phyloP scores from a whole-genome alignment of 495 filamentous ascomycete genomes.

The Aspergillus incahuasiensis region DNA sequence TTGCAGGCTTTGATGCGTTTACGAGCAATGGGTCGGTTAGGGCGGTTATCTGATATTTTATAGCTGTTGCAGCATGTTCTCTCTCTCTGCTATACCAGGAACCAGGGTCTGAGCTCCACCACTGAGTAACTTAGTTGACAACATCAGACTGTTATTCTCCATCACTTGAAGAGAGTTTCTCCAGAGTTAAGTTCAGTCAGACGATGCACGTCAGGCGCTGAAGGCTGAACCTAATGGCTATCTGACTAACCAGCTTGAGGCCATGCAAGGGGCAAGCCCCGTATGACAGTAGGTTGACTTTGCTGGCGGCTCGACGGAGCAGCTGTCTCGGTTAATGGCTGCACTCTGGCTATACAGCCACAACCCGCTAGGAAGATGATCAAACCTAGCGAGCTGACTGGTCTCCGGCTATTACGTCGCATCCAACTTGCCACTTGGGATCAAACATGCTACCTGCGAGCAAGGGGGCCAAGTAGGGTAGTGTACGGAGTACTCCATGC shows the following conservation, averaged over 20 bases:
- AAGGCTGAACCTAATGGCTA: neutral
- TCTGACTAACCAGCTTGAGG: neutral
- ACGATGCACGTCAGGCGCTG: neutral
- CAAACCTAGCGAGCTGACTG: too few species aligned
- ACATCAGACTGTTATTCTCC: neutral
- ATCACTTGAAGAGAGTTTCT: neutral
- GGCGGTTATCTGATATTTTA: slow-evolving; percentile 26
- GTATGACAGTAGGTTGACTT: too few species aligned
- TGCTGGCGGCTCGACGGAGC: too few species aligned
- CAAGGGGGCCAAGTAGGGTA: neutral
- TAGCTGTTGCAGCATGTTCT: slow-evolving; percentile 11
- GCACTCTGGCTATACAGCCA: too few species aligned
- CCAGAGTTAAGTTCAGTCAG: neutral
- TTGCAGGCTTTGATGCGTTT: slow-evolving; percentile 19
- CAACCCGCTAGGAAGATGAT: too few species aligned
- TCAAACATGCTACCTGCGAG: too few species aligned
- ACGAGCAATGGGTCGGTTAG: slow-evolving; percentile 27
- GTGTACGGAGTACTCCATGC: too few species aligned
- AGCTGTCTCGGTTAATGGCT: too few species aligned
- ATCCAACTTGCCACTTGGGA: too few species aligned
- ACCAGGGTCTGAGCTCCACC: neutral
- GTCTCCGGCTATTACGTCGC: too few species aligned
- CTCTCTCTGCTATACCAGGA: neutral
- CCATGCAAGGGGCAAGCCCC: neutral
- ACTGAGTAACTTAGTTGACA: neutral